Conservation (phyloP, 129 eudicot genomes). For the Ambrosia trifida region DNA sequence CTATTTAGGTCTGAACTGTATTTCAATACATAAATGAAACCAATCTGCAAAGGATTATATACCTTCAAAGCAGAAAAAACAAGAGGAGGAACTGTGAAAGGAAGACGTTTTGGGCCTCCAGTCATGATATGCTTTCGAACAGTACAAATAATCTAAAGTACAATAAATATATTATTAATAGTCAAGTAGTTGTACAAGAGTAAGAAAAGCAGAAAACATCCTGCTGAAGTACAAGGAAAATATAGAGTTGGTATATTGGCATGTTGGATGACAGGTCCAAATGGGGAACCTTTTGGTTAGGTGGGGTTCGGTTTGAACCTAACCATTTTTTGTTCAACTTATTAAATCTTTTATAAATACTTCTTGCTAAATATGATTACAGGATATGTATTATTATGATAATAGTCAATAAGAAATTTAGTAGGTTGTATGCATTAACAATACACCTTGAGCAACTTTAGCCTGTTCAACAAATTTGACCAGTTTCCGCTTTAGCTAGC, state of each 20-base stretch:
- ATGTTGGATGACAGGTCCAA: constrained; percentile 1
- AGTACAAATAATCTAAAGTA: constrained; percentile 68
- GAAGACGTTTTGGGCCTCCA: constrained; percentile 94
- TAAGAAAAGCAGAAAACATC: constrained; percentile 15
- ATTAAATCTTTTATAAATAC: neutral
- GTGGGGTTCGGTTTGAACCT: neutral
- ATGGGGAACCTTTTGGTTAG: neutral
- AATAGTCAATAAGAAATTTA: neutral
- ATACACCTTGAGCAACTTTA: neutral
- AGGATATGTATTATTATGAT: neutral
- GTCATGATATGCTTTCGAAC: constrained; percentile 78
- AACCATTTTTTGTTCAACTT: neutral
- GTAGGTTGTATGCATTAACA: neutral
- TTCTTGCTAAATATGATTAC: neutral
- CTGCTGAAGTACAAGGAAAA: neutral
- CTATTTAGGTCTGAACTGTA: neutral
- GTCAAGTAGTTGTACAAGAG: neutral
- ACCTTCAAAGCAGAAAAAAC: constrained; percentile 96
- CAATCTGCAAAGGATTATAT: constrained; percentile 26
- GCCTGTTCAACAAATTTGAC: neutral
- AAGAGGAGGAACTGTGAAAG: constrained; percentile 93
- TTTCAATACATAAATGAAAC: neutral
- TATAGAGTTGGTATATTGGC: neutral
- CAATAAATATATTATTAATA: neutral
- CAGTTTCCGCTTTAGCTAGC: neutral